Evolutionary conservation across 176 grass and related monocot genomes (phyloP).

Genomic region (Eragrostis nindensis): DNA sequence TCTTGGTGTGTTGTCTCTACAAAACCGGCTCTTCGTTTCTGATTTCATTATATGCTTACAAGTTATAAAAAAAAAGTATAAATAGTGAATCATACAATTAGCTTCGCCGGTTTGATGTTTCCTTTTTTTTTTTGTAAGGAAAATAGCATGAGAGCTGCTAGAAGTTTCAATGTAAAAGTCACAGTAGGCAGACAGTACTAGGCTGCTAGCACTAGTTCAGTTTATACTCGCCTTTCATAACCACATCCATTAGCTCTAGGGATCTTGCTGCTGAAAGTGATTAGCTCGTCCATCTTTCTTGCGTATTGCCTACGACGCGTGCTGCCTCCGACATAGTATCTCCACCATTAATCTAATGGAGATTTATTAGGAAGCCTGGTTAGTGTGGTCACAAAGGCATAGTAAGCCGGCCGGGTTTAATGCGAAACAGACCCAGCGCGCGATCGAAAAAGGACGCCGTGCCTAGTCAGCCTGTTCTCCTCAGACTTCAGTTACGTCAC

Average conservation of each 20-base stretch:
- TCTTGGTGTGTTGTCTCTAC: background rate
- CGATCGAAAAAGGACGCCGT: background rate
- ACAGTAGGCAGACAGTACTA: no score
- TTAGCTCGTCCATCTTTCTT: constrained; percentile 18
- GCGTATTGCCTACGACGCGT: background rate
- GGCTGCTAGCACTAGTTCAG: background rate
- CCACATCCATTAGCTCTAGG: background rate
- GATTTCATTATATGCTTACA: background rate
- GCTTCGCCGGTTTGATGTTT: background rate
- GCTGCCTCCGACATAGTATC: background rate
- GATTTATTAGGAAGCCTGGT: constrained; percentile 8
- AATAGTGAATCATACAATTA: background rate
- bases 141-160: background rate
- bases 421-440: constrained; percentile 23
- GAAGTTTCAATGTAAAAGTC: no score
- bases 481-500: background rate
- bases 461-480: background rate
- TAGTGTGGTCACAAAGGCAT: background rate
- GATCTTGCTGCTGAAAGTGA: background rate
- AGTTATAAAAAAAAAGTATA: background rate
- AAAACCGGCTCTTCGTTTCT: background rate
- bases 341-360: background rate
- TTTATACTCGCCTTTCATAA: background rate
- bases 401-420: constrained; percentile 1
- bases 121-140: background rate